Base-by-base conservation (phyloP, 2,329 filamentous ascomycete genomes). In the Colletotrichum cuscutae region DNA sequence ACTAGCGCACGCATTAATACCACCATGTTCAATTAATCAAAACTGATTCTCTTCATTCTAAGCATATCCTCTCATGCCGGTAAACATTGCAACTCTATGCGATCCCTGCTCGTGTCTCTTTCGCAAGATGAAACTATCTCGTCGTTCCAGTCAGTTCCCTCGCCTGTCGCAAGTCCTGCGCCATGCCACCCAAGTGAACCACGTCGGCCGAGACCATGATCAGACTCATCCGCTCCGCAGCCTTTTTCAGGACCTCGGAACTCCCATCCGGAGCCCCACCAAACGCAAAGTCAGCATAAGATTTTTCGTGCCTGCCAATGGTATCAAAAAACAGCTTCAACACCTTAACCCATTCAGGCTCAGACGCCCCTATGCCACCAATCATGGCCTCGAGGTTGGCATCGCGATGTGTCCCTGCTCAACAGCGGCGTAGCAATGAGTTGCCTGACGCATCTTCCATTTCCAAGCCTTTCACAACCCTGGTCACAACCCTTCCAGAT, bases 291-390 rank as follows among this genome's bases (percentile, higher is more conserved):
- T 81, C 81, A 11, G 75, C 77, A 24, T 78, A 79, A 5, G 85
- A 84, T 79, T 84, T 86, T 76, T 86, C 79, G 75, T 87, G 85
- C 78, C 86, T 87, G 76, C 81, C 81, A 4, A 86, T 62, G 6
- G 80, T 80, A 24, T 75, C 76, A 52, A 82, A 77, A 75, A 83
- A 86, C 58, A 82, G 78, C 5, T 80, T 80, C 0, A 81, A 77
- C 0, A 81, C 82, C 4, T 79, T 82, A 9, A 80, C 49, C 84
- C 84, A 87, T 71, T 85, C 84, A 15, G 80, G 80, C 76, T 87
- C 85, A 3, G 73, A 69, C 19, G 80, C 80, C 9, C 77, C 79
- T 68, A 77, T 59, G 1, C 70, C 72, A 74, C 80, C 81, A 26
- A 75, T 74, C 57, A 80, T 81, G 37, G 74, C 79, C 4, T 79